Evolutionary conservation across 2,329 filamentous ascomycete genomes (phyloP).

Genomic region (Fusarium ramigenum): DNA sequence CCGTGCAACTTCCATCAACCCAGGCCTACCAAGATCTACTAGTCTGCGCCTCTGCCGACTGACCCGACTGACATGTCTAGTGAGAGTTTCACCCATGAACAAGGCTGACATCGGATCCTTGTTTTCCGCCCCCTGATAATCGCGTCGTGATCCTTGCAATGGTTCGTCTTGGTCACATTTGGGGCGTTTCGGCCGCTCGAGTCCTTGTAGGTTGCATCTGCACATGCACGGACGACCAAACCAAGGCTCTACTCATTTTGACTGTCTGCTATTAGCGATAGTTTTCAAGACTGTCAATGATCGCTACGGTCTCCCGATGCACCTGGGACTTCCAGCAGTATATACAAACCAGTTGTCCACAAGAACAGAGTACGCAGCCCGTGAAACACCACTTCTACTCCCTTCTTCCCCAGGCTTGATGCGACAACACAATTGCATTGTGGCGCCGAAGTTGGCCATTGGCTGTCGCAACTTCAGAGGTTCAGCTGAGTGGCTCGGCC

Average conservation of each 20-base stretch:
- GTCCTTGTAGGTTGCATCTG: neutral
- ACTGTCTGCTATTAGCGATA: too few species aligned
- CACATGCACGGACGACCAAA: too few species aligned
- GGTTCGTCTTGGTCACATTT: neutral
- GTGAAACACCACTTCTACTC: neutral
- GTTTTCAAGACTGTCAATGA: too few species aligned
- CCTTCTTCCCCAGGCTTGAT: neutral
- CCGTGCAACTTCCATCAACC: neutral
- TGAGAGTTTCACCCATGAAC: neutral
- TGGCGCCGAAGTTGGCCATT: accelerated
- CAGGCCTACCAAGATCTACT: neutral
- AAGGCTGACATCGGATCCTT: neutral
- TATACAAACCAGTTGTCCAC: too few species aligned
- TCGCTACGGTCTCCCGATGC: too few species aligned
- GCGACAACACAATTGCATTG: neutral
- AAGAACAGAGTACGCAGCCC: too few species aligned
- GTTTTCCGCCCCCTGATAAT: neutral
- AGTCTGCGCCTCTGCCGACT: neutral
- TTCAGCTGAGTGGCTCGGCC: neutral
- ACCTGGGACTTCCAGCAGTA: too few species aligned
- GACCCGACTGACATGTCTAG: neutral
- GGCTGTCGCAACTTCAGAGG: neutral
- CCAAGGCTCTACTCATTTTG: too few species aligned
- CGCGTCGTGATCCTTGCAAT: neutral
- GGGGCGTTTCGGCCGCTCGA: neutral